Base-by-base conservation (phyloP, 805 yeast species). In the Hanseniaspora singularis region DNA sequence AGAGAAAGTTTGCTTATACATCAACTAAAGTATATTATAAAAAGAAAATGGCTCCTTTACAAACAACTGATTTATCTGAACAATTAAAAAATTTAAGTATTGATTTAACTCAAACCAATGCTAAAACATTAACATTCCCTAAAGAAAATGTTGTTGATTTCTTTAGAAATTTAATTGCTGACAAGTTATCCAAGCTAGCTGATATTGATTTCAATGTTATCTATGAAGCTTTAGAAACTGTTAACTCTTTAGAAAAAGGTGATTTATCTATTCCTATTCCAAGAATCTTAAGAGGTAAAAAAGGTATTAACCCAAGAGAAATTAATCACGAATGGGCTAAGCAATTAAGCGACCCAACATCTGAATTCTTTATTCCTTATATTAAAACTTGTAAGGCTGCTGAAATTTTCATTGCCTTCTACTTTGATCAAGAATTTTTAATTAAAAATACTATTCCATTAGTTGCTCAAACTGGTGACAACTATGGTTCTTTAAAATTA, bases 241-340 rank as follows among this genome's bases (percentile, higher is more conserved):
- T 96, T 19, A 71, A 74, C 53, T 79, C 87, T 33, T 66, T 82
- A 54, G 96, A 87, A 51, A 81, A 89, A 58, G 98, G 97, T 60
- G 98, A 92, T 64, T 72, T 92, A 57, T 73, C 89, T 51, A 76
- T 89, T 47, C 96, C 98, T 36, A 72, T 92, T 36, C 98, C 97
- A 56, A 78, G 96, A 63, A 47, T 47, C 27, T 75, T 95, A 57
- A 73, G 89, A 63, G 50, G 50, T 14, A 82, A 86, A 55, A 77
- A 83, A 53, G 89, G 89, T 52, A 73, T 76, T 30, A 81, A 86
- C 58, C 85, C 89, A 51, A 82, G 79, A 61, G 77, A 72, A 46
- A 62, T 80, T 49, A 88, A 92, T 26, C 59, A 62, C 34, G 83
- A 87, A 58, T 80, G 95, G 82, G 82, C 94, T 26, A 73, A 64